Conservation (phyloP, 1,139 yeast species). For the Suhomyces bribrorum region DNA sequence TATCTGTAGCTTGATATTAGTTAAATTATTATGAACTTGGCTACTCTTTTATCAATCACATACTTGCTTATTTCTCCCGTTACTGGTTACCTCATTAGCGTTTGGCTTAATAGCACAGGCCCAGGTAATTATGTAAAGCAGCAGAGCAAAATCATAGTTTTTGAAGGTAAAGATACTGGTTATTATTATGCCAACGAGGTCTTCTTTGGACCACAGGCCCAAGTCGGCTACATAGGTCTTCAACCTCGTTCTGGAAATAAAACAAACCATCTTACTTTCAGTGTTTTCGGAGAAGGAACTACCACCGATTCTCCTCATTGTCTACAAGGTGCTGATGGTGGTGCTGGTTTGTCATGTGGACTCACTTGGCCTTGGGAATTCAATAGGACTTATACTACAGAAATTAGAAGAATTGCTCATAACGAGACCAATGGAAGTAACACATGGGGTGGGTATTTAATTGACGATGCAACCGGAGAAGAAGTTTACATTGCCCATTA, state of each 20-base stretch:
- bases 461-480: slow-evolving; percentile 3
- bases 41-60: no score
- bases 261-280: slow-evolving; percentile 1
- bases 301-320: slow-evolving; percentile 3
- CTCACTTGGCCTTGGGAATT: slow-evolving; percentile 7
- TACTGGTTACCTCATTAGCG: no score
- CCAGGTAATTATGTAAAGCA: not conserved
- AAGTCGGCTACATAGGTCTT: not conserved
- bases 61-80: no score
- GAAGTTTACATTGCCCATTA: slow-evolving; percentile 1
- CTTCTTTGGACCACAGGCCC: not conserved
- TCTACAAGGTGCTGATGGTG: slow-evolving; percentile 3
- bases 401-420: slow-evolving; percentile 1
- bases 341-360: slow-evolving; percentile 7
- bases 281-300: slow-evolving; percentile 7
- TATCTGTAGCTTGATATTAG: no score
- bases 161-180: no score
- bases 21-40: no score
- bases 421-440: slow-evolving; percentile 3
- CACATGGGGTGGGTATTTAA: slow-evolving; percentile 7
- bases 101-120: not conserved
- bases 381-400: slow-evolving; percentile 5
- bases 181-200: not conserved
- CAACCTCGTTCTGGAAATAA: not conserved
- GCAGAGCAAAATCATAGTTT: not conserved